Evolutionary conservation across 768 basidiomycete genomes (phyloP).

Genomic region (Leccinum longicurvipes): DNA sequence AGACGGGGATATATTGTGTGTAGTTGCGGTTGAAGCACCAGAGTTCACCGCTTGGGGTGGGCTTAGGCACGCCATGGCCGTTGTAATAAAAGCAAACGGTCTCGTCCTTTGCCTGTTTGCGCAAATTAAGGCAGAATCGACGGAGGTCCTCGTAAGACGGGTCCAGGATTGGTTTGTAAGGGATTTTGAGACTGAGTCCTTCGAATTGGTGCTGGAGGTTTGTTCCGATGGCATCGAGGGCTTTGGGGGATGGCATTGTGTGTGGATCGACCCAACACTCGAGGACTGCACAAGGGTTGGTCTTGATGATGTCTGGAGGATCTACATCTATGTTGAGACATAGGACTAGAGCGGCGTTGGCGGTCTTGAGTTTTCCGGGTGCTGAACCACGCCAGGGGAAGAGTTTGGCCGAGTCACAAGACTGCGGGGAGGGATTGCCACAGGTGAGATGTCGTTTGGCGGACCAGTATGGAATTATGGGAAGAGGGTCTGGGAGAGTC

Average conservation of each 20-base stretch:
- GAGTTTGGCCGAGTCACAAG: slow-evolving; percentile 61
- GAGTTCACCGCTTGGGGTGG: slow-evolving; percentile 91
- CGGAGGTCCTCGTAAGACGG: slow-evolving; percentile 93
- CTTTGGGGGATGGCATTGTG: slow-evolving; percentile 87
- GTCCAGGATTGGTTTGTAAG: slow-evolving; percentile 92
- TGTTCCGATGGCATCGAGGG: slow-evolving; percentile 88
- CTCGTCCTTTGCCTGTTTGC: slow-evolving; percentile 90
- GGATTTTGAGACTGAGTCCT: slow-evolving; percentile 88
- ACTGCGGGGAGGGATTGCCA: slow-evolving; percentile 77
- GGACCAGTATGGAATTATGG: slow-evolving; percentile 78
- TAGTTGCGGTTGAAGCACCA: slow-evolving; percentile 99
- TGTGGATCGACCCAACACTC: slow-evolving; percentile 99
- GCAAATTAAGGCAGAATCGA: slow-evolving; percentile 76
- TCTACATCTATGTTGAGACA: slow-evolving; percentile 98
- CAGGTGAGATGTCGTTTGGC: slow-evolving; percentile 89
- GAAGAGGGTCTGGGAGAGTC: slow-evolving; percentile 44
- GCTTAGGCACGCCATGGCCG: slow-evolving; percentile 96
- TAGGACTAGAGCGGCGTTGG: slow-evolving; percentile 82
- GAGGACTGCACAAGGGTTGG: slow-evolving; percentile 89
- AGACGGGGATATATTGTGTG: slow-evolving; percentile 98
- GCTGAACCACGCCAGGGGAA: slow-evolving; percentile 78
- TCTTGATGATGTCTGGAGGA: slow-evolving; percentile 97
- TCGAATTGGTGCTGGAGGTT: slow-evolving; percentile 96
- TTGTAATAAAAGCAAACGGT: slow-evolving; percentile 97
- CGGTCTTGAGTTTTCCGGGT: slow-evolving; percentile 86